A percentile compares a stretch with the other conserved stretches of the same genome.
phyloP scores from a whole-genome alignment of 1,139 yeast genomes.

The Geotrichum candidum region DNA sequence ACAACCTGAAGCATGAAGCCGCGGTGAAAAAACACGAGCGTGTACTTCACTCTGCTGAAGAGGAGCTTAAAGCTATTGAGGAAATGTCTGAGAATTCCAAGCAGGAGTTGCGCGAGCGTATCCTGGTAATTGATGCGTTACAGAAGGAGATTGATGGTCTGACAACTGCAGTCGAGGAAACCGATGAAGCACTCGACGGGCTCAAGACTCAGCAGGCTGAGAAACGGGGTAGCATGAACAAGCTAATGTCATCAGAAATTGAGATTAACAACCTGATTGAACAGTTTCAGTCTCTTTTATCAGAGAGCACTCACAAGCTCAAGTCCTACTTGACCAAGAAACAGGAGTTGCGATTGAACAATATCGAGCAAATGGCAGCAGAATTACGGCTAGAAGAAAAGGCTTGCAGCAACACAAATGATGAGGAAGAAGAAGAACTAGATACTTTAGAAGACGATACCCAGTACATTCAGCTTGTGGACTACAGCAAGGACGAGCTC shows the following conservation, averaged over 20 bases:
- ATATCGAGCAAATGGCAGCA: conserved; percentile 23
- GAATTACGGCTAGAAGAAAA: background rate
- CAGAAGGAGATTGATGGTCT: conserved; percentile 36
- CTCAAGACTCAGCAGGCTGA: conserved; percentile 46
- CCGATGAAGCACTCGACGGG: conserved; percentile 37
- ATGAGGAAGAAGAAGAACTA: conserved; percentile 1
- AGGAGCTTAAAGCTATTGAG: conserved; percentile 29
- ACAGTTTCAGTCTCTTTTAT: conserved; percentile 44
- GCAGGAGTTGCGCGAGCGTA: conserved; percentile 20
- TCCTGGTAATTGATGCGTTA: conserved; percentile 16
- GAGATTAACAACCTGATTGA: conserved; percentile 64
- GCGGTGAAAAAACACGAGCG: conserved; percentile 54
- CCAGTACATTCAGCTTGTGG: conserved; percentile 20
- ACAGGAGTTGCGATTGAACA: conserved; percentile 28
- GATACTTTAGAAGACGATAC: conserved; percentile 17
- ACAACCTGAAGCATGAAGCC: conserved; percentile 59
- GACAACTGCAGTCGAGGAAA: conserved; percentile 31
- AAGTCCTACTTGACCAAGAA: conserved; percentile 32
- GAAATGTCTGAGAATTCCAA: conserved; percentile 34
- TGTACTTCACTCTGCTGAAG: conserved; percentile 42
- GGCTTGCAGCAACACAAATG: conserved; percentile 13
- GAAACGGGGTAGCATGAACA: conserved; percentile 50
- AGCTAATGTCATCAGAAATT: conserved; percentile 61
- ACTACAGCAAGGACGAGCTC: conserved; percentile 50
- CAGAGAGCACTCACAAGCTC: conserved; percentile 40